Conservation (phyloP, 176 grass and related monocot species). For the Cenchrus americanus region DNA sequence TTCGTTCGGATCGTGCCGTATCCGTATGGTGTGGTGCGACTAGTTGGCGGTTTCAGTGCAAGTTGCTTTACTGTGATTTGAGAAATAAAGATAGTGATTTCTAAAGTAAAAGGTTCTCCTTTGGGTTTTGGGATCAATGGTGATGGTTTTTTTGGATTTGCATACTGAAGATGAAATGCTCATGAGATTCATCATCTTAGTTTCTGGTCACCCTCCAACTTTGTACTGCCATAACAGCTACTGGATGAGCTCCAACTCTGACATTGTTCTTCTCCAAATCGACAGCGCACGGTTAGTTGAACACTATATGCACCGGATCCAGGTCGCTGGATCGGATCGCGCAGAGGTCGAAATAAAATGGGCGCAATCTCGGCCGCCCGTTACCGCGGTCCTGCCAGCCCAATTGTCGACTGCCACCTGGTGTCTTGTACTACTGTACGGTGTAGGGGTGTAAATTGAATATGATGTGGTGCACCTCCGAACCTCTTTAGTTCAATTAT, state of each 20-base stretch:
- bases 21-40: neutral
- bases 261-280: neutral
- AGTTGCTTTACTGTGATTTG: constrained; percentile 24
- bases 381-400: neutral
- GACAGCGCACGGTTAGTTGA: neutral
- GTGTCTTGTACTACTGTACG: neutral
- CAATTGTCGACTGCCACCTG: neutral
- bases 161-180: no score
- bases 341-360: neutral
- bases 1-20: constrained; percentile 7
- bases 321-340: neutral
- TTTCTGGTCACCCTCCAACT: no score
- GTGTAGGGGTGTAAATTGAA: no score
- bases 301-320: neutral
- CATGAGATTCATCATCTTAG: no score
- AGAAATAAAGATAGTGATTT: constrained; percentile 44
- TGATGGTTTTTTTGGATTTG: neutral
- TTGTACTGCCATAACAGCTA: neutral
- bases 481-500: no score
- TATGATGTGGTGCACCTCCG: no score
- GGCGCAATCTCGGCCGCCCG: neutral
- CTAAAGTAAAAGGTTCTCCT: neutral
- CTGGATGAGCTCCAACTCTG: neutral
- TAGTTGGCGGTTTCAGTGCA: constrained; percentile 6
- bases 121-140: neutral